Percentiles rank a stretch among this genome's conserved stretches.
phyloP scores from a whole-genome alignment of 768 basidiomycete species.

The Naganishia randhawae region DNA sequence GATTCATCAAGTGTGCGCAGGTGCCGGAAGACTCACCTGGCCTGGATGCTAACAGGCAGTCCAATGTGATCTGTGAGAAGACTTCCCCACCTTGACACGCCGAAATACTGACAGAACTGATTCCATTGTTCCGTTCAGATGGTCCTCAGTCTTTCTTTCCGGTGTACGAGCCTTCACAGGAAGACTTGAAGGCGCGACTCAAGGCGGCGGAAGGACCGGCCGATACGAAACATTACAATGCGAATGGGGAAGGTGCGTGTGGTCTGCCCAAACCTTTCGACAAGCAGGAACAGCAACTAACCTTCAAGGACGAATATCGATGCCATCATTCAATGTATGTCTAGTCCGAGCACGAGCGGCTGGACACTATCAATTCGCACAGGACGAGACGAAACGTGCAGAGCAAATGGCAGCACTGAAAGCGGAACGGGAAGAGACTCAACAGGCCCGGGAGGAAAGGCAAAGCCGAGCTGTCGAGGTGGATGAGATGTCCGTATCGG shows the following conservation, averaged over 20 bases:
- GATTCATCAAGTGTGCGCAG: not conserved
- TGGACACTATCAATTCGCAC: constrained; percentile 85
- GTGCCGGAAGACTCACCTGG: not conserved
- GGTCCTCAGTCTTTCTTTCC: constrained; percentile 77
- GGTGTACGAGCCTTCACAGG: constrained; percentile 76
- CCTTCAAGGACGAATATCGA: not conserved
- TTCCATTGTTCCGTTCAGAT: constrained; percentile 53
- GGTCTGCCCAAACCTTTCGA: not conserved
- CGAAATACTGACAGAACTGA: not conserved
- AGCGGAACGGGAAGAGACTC: constrained; percentile 67
- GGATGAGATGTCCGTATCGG: constrained; percentile 71
- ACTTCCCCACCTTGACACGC: not conserved
- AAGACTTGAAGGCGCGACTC: constrained; percentile 51
- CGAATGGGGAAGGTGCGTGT: constrained; percentile 59
- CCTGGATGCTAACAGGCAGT: constrained; percentile 36
- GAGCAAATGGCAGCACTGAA: constrained; percentile 80
- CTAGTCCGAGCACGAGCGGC: constrained; percentile 77
- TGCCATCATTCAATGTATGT: no score
- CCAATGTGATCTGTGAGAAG: constrained; percentile 45
- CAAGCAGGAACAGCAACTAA: not conserved
- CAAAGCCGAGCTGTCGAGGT: constrained; percentile 52
- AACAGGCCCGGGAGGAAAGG: constrained; percentile 55
- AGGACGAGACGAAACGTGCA: constrained; percentile 71
- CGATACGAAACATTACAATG: constrained; percentile 79
- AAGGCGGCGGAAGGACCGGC: constrained; percentile 67